Conservation (phyloP, 345 rosid species). For the Physaria fendleri region DNA sequence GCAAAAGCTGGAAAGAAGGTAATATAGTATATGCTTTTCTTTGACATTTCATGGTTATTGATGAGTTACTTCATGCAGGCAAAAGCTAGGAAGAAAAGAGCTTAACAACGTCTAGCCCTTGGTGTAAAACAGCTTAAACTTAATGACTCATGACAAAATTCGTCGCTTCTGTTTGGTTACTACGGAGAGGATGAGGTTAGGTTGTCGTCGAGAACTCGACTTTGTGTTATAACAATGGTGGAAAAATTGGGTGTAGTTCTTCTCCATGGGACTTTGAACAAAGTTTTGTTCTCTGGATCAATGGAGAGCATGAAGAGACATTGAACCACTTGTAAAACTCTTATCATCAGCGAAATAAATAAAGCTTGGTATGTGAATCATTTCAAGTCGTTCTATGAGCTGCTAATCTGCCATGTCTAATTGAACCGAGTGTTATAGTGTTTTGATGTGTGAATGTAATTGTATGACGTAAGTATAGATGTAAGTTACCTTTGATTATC, state of each 20-base stretch:
- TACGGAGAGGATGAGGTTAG: slow-evolving; percentile 1
- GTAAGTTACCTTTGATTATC: too few species aligned
- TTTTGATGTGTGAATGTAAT: slow-evolving; percentile 14
- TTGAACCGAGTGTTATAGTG: slow-evolving; percentile 15
- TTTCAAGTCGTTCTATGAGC: background rate
- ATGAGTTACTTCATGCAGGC: slow-evolving; percentile 40
- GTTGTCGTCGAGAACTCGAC: slow-evolving; percentile 16
- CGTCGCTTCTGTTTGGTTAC: slow-evolving; percentile 8
- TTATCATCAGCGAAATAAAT: background rate
- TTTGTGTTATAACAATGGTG: slow-evolving; percentile 20
- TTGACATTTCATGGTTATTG: background rate
- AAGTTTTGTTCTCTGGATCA: slow-evolving; percentile 17
- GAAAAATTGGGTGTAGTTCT: slow-evolving; percentile 16
- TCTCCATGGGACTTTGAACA: slow-evolving; percentile 21
- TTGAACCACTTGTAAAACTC: slow-evolving; percentile 7
- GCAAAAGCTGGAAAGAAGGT: slow-evolving; percentile 69
- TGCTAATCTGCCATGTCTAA: slow-evolving; percentile 13
- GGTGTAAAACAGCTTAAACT: slow-evolving; percentile 85
- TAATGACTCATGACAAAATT: slow-evolving; percentile 19
- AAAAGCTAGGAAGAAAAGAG: slow-evolving; percentile 62
- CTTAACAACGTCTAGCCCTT: slow-evolving; percentile 57
- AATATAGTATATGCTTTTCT: background rate
- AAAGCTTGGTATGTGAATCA: slow-evolving; percentile 13
- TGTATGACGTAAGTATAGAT: slow-evolving; percentile 3
- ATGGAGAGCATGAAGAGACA: slow-evolving; percentile 14